Conservation (phyloP, 1,139 yeast species). For the Petasospora rhodanensis region DNA sequence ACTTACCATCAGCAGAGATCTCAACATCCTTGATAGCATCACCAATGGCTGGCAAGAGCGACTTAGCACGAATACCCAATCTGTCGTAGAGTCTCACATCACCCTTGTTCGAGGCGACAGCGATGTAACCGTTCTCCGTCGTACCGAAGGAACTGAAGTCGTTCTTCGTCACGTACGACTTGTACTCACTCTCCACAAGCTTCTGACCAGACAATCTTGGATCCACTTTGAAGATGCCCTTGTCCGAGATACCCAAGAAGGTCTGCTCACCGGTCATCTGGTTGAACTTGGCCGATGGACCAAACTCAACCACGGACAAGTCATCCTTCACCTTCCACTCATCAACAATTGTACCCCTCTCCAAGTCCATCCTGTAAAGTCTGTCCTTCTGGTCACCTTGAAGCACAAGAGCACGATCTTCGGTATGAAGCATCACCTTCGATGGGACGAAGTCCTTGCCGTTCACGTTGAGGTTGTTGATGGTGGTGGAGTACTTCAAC, state of each 20-base stretch:
- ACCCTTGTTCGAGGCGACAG: constrained; percentile 73
- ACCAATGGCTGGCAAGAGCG: constrained; percentile 76
- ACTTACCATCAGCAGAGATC: constrained; percentile 74
- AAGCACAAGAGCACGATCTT: constrained; percentile 64
- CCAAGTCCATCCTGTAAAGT: constrained; percentile 72
- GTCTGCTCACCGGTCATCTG: constrained; percentile 73
- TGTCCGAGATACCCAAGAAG: constrained; percentile 61
- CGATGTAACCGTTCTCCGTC: constrained; percentile 68
- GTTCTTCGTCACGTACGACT: constrained; percentile 49
- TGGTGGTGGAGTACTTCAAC: constrained; percentile 62
- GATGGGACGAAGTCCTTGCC: constrained; percentile 56
- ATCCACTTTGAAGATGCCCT: constrained; percentile 68
- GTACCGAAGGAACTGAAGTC: constrained; percentile 64
- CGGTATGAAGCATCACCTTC: constrained; percentile 70
- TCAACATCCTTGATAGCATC: constrained; percentile 65
- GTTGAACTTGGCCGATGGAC: constrained; percentile 67
- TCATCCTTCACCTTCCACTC: constrained; percentile 63
- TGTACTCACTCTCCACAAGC: constrained; percentile 50
- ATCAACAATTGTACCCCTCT: constrained; percentile 74
- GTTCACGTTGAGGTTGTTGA: constrained; percentile 51
- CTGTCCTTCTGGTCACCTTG: constrained; percentile 47
- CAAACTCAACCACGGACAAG: constrained; percentile 51
- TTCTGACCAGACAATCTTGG: constrained; percentile 64
- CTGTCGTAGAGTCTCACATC: constrained; percentile 69
- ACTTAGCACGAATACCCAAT: constrained; percentile 71